phyloP scores from a whole-genome alignment of 1,284 basidiomycete species.

The Trichosporon sp. region DNA sequence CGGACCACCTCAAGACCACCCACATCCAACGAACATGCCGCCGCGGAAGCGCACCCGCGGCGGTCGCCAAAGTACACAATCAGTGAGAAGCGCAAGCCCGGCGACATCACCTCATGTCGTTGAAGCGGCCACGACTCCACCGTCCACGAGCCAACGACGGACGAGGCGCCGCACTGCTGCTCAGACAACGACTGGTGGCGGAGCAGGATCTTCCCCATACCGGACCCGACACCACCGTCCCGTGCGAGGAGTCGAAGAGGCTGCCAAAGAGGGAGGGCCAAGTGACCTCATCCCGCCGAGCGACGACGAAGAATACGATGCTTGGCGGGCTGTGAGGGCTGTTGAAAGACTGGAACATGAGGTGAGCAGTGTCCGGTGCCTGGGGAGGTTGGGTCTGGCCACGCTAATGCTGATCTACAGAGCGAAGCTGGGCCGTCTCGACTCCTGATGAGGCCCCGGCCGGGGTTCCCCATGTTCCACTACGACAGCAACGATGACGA shows the following conservation, averaged over 20 bases:
- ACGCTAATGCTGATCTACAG: neutral
- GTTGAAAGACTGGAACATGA: conserved; percentile 2
- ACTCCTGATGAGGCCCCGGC: neutral
- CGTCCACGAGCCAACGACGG: neutral
- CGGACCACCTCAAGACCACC: neutral
- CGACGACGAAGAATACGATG: conserved; percentile 42
- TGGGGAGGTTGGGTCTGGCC: neutral
- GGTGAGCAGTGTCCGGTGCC: neutral
- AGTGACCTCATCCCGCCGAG: conserved; percentile 36
- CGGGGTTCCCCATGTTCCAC: neutral
- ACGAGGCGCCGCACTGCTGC: neutral
- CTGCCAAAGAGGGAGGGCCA: conserved; percentile 12
- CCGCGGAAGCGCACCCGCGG: conserved; percentile 9
- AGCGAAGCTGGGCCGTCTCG: neutral
- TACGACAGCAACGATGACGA: neutral
- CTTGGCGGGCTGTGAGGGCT: conserved; percentile 25
- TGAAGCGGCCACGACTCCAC: neutral
- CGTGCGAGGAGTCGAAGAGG: conserved; percentile 12
- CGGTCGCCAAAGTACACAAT: conserved; percentile 1
- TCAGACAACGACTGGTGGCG: neutral
- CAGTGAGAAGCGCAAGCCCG: neutral
- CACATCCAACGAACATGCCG: conserved; percentile 3
- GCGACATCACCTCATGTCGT: neutral
- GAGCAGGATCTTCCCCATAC: neutral
- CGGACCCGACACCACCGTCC: conserved; percentile 13